Conservation (phyloP, 202 grass and related monocot genomes). For the Digitaria exilis region DNA sequence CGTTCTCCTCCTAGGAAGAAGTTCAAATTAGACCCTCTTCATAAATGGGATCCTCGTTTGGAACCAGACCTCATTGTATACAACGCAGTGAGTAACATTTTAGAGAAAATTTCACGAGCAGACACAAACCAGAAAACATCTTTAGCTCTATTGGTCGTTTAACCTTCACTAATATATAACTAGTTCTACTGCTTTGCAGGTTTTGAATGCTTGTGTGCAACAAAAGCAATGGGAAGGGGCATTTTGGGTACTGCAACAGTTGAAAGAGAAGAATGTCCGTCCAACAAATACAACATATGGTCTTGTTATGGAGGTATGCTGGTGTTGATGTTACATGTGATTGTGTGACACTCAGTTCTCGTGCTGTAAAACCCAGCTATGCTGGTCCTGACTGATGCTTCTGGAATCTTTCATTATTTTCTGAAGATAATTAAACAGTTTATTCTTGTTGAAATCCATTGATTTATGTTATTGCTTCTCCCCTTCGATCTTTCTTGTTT, state of each 20-base stretch:
- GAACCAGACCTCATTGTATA: constrained; percentile 96
- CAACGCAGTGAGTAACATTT: constrained; percentile 71
- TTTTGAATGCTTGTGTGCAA: constrained; percentile 94
- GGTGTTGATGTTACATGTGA: constrained; percentile 18
- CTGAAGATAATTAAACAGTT: background rate
- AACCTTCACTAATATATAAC: constrained; percentile 25
- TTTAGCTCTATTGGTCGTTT: constrained; percentile 29
- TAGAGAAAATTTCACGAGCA: constrained; percentile 3
- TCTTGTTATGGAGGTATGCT: constrained; percentile 90
- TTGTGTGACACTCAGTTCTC: background rate
- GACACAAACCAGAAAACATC: constrained; percentile 10
- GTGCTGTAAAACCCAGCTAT: background rate
- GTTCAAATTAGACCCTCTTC: constrained; percentile 64
- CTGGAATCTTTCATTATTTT: constrained; percentile 25
- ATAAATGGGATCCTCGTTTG: constrained; percentile 85
- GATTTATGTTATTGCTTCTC: constrained; percentile 3
- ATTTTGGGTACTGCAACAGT: constrained; percentile 97
- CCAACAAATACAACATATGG: constrained; percentile 97
- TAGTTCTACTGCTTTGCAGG: constrained; percentile 47
- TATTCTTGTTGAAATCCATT: background rate
- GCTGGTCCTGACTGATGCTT: background rate
- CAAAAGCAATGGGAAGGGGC: constrained; percentile 96
- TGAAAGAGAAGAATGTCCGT: constrained; percentile 73
- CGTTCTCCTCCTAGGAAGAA: constrained; percentile 67
- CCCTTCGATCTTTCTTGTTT: background rate